Percentiles rank a stretch among this genome's conserved stretches.
These are phyloP conservation scores for Phyllosticta capitalensis DNA, from an alignment of 2,329 filamentous ascomycete species.

Conservation along the genomic window DNA sequence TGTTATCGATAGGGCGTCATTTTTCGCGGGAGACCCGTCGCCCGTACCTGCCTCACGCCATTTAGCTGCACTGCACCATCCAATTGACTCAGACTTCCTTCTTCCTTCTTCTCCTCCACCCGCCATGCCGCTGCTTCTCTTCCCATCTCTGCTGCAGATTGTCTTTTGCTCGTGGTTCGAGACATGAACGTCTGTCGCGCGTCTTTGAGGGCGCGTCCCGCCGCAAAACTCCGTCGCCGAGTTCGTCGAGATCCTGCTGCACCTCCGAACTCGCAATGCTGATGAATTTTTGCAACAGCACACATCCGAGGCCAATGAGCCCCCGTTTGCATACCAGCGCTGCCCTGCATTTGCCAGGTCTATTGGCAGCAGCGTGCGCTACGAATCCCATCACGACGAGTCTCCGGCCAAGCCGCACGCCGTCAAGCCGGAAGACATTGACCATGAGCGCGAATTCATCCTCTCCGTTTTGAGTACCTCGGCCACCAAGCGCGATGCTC, in stretches of 20 bases:
- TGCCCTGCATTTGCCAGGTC: neutral
- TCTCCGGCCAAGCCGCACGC: neutral
- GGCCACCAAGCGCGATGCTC: slow-evolving; percentile 86
- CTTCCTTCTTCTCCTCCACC: neutral
- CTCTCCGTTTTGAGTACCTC: slow-evolving; percentile 79
- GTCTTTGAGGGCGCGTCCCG: neutral
- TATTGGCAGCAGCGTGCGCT: slow-evolving; percentile 10
- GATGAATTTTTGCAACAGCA: slow-evolving; percentile 1
- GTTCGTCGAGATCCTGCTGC: neutral
- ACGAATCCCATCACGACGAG: slow-evolving; percentile 3
- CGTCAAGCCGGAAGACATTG: slow-evolving; percentile 3
- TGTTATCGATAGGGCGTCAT: slow-evolving; percentile 10
- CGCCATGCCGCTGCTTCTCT: slow-evolving; percentile 8
- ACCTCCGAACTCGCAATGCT: slow-evolving; percentile 7
- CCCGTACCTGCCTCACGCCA: neutral
- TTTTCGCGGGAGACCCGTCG: neutral
- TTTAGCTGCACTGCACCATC: neutral
- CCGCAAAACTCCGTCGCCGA: neutral
- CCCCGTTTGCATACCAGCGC: neutral
- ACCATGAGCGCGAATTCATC: slow-evolving; percentile 34
- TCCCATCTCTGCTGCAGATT: slow-evolving; percentile 2
- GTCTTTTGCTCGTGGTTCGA: slow-evolving; percentile 6
- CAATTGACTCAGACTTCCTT: slow-evolving; percentile 6
- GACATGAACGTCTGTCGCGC: slow-evolving; percentile 8
- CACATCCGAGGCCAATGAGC: slow-evolving; percentile 1